Conservation (phyloP, 495 filamentous ascomycete species). For the Podospora appendiculata region DNA sequence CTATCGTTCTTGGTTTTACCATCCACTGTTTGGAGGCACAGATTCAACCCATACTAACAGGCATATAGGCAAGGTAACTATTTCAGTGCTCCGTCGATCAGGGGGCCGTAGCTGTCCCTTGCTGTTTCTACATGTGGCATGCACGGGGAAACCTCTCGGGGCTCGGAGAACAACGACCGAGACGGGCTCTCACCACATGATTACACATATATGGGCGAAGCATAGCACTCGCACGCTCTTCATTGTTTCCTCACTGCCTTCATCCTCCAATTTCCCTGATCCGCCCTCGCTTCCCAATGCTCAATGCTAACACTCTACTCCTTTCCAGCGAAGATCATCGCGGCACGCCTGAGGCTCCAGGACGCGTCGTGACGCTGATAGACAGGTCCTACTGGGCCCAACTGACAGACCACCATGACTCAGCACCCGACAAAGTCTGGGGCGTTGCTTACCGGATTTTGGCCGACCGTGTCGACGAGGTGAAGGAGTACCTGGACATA, state of each 20-base stretch:
- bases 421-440: slow-evolving; percentile 64
- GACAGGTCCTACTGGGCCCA: slow-evolving; percentile 72
- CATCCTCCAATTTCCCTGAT: not conserved
- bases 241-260: not conserved
- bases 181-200: not conserved
- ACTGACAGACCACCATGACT: slow-evolving; percentile 59
- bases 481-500: slow-evolving; percentile 83
- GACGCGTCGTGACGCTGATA: slow-evolving; percentile 90
- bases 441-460: slow-evolving; percentile 90
- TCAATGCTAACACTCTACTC: too few species aligned
- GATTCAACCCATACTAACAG: slow-evolving; percentile 11
- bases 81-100: too few species aligned
- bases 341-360: slow-evolving; percentile 78
- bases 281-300: not conserved
- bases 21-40: not conserved
- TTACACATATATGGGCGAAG: not conserved
- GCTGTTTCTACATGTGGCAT: not conserved
- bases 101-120: slow-evolving; percentile 2
- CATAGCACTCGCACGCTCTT: not conserved
- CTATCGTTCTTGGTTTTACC: not conserved
- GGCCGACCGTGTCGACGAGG: slow-evolving; percentile 62
- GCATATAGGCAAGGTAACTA: slow-evolving; percentile 48
- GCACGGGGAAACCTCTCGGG: not conserved
- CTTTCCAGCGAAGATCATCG: slow-evolving; percentile 77
- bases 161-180: not conserved